A percentile compares a stretch with the other conserved stretches of the same genome.
Conservation (phyloP, 2,329 filamentous ascomycete genomes). For the Penicillium decumbens region DNA sequence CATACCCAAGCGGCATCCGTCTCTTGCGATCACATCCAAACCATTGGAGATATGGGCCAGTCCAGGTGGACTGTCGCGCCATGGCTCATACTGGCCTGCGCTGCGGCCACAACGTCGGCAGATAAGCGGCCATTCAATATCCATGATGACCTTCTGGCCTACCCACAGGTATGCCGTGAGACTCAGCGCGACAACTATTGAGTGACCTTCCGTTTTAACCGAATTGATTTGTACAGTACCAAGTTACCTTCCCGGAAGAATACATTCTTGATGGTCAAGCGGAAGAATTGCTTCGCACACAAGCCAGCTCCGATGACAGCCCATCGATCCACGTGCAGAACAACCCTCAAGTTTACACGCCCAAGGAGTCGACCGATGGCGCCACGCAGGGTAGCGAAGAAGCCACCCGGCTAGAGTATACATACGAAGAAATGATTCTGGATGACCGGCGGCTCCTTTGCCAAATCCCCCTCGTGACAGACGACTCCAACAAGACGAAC, state of each 20-base stretch:
- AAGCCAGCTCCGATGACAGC: slow-evolving; percentile 14
- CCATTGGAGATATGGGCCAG: slow-evolving; percentile 23
- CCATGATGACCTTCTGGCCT: slow-evolving; percentile 80
- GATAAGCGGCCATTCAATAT: slow-evolving; percentile 69
- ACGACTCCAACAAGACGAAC: slow-evolving; percentile 61
- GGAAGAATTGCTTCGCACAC: slow-evolving; percentile 48
- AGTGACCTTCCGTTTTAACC: not conserved
- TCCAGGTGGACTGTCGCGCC: slow-evolving; percentile 22
- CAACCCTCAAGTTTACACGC: slow-evolving; percentile 26
- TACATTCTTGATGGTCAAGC: slow-evolving; percentile 70
- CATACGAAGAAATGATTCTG: slow-evolving; percentile 71
- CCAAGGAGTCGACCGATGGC: slow-evolving; percentile 42
- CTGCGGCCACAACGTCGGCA: slow-evolving; percentile 41
- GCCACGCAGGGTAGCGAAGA: slow-evolving; percentile 50
- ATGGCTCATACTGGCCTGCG: slow-evolving; percentile 32
- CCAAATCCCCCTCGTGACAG: slow-evolving; percentile 67
- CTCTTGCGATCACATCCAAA: not conserved
- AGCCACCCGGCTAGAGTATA: slow-evolving; percentile 10
- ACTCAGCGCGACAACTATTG: not conserved
- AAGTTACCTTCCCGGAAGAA: slow-evolving; percentile 68
- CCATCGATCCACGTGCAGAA: slow-evolving; percentile 16
- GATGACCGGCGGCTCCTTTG: slow-evolving; percentile 73
- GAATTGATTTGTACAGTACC: slow-evolving; percentile 55
- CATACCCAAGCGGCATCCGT: not conserved
- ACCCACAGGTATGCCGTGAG: slow-evolving; percentile 64